A percentile compares a stretch with the other conserved stretches of the same genome.
These are phyloP conservation scores for Closterium sp. DNA, from an alignment of 139 green algal genomes.

Conservation along the genomic window DNA sequence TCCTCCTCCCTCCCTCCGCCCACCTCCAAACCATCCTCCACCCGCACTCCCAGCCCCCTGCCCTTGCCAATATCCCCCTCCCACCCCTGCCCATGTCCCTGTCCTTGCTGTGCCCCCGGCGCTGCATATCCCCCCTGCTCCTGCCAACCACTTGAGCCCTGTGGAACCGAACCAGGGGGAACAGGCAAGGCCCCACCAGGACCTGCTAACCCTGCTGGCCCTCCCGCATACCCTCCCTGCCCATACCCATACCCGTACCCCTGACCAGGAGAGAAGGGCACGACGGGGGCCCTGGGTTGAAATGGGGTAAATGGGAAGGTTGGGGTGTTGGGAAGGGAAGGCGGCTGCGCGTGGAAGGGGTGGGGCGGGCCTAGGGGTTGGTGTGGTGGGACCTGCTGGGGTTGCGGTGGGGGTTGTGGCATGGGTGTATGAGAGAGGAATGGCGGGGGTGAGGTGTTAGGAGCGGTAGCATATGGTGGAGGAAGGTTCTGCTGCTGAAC, in stretches of 20 bases:
- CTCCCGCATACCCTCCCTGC: neutral
- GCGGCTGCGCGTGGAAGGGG: neutral
- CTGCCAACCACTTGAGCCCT: neutral
- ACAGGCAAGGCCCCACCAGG: neutral
- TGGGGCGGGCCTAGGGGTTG: neutral
- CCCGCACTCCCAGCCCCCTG: neutral
- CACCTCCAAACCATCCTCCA: neutral
- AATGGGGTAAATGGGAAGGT: neutral
- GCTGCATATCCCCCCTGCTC: neutral
- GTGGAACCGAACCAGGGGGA: neutral
- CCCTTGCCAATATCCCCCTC: neutral
- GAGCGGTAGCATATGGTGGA: neutral
- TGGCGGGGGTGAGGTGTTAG: neutral
- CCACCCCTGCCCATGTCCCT: neutral
- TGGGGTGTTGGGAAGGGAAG: neutral
- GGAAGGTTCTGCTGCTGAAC: too few species aligned
- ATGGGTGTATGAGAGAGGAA: neutral
- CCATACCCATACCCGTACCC: neutral
- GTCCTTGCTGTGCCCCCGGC: neutral
- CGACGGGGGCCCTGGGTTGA: neutral
- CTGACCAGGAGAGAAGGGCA: neutral
- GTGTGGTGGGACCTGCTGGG: neutral
- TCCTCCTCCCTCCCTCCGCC: neutral
- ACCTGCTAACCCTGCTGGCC: neutral
- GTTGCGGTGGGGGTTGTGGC: neutral